These are phyloP conservation scores for Myotisia sp. DNA, from an alignment of 2,329 filamentous ascomycete species.

Conservation along the genomic window DNA sequence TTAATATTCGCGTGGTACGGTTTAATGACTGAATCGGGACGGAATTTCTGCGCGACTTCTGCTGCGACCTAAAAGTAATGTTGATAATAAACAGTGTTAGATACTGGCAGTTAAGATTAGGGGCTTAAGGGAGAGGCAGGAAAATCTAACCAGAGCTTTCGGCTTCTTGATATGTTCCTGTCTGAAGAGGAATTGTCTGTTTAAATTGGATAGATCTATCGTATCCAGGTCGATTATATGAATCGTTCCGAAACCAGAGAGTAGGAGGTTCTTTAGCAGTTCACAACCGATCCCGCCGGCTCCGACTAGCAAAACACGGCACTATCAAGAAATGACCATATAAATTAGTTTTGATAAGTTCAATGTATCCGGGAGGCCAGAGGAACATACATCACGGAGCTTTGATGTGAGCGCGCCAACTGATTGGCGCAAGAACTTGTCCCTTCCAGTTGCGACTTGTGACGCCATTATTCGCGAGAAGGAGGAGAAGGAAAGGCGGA, in stretches of 20 bases:
- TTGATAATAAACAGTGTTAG: conserved; percentile 12
- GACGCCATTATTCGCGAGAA: background rate
- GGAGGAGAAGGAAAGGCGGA: background rate
- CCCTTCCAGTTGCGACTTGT: conserved; percentile 16
- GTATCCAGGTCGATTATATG: conserved; percentile 96
- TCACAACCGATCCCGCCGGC: conserved; percentile 97
- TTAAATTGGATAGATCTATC: conserved; percentile 93
- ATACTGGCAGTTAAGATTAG: conserved; percentile 11
- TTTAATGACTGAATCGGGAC: conserved; percentile 70
- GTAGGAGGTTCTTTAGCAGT: conserved; percentile 86
- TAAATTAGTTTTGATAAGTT: background rate
- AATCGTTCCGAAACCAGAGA: conserved; percentile 81
- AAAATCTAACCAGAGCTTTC: conserved; percentile 55
- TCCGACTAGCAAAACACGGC: conserved; percentile 82
- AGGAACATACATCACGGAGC: conserved; percentile 26
- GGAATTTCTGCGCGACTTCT: conserved; percentile 80
- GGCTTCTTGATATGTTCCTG: conserved; percentile 96
- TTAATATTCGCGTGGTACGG: conserved; percentile 94
- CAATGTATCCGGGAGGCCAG: background rate
- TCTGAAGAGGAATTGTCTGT: conserved; percentile 91
- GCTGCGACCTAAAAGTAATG: conserved; percentile 79
- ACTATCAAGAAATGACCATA: conserved; percentile 36
- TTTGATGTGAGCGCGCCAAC: conserved; percentile 27
- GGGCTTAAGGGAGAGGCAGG: conserved; percentile 4
- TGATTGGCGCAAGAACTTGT: conserved; percentile 30